Conservation (phyloP, 768 basidiomycete species). For the Russula sp. region DNA sequence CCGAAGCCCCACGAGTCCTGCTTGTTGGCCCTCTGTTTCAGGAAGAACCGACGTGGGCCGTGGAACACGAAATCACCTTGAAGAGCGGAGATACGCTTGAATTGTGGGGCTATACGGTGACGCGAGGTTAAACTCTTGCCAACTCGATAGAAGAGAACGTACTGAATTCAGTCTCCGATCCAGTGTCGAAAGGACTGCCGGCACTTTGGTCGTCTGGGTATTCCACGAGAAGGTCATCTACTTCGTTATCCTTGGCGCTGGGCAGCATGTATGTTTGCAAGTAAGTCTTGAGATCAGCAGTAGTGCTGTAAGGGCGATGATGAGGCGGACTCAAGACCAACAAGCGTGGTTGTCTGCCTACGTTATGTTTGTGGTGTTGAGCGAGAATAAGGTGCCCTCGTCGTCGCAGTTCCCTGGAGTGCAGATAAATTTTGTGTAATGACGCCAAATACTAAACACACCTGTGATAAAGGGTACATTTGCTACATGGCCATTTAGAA, state of each 20-base stretch:
- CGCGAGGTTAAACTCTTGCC: background rate
- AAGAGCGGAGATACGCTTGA: slow-evolving; percentile 17
- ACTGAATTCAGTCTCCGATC: slow-evolving; percentile 25
- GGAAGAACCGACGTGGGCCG: slow-evolving; percentile 16
- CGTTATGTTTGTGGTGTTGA: slow-evolving; percentile 28
- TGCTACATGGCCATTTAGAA: slow-evolving; percentile 21
- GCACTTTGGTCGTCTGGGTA: slow-evolving; percentile 21
- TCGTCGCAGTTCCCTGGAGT: slow-evolving; percentile 45
- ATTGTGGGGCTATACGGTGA: slow-evolving; percentile 9
- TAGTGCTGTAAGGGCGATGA: background rate
- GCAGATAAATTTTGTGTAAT: background rate
- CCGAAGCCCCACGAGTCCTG: slow-evolving; percentile 19
- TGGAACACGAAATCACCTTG: slow-evolving; percentile 21
- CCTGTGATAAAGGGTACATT: slow-evolving; percentile 23
- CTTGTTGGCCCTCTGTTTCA: slow-evolving; percentile 4
- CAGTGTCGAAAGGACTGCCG: slow-evolving; percentile 20
- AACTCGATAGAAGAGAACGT: slow-evolving; percentile 7
- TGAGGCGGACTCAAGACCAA: background rate
- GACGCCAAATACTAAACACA: background rate
- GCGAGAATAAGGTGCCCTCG: slow-evolving; percentile 43
- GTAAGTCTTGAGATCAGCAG: slow-evolving; percentile 1
- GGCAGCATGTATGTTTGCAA: slow-evolving; percentile 24
- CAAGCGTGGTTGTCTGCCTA: slow-evolving; percentile 15
- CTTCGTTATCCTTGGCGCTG: slow-evolving; percentile 13
- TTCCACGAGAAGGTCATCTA: slow-evolving; percentile 20